These are phyloP conservation scores for Erythrophleum fordii DNA, from an alignment of 306 rosid species.

Conservation along the genomic window DNA sequence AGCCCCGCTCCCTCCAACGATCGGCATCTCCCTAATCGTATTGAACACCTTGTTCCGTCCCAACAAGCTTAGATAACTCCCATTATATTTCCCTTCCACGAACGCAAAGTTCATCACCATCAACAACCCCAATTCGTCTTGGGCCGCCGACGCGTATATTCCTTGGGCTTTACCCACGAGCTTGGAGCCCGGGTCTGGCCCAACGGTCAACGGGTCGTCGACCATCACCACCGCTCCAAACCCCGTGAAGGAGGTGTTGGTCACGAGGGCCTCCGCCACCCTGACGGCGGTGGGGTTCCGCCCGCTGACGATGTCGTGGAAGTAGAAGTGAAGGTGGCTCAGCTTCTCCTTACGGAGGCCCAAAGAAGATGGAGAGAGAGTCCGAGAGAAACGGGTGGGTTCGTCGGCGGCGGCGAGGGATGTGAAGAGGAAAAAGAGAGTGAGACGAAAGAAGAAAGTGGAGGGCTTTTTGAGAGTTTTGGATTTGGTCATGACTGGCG, in stretches of 20 bases:
- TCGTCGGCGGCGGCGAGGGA: constrained; percentile 10
- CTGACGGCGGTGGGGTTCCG: constrained; percentile 45
- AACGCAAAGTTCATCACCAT: constrained; percentile 49
- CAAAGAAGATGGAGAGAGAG: constrained; percentile 25
- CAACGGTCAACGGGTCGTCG: constrained; percentile 56
- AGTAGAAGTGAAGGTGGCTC: constrained; percentile 67
- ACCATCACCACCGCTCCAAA: constrained; percentile 48
- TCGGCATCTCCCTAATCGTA: constrained; percentile 55
- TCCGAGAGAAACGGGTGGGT: constrained; percentile 29
- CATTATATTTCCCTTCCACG: constrained; percentile 49
- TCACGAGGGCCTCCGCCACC: constrained; percentile 46
- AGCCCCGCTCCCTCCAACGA: constrained; percentile 62
- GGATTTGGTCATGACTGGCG: constrained; percentile 28
- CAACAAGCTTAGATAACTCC: constrained; percentile 53
- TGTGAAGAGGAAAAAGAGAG: constrained; percentile 11
- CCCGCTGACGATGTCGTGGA: constrained; percentile 63
- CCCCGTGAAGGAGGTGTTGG: constrained; percentile 39
- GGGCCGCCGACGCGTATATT: constrained; percentile 50
- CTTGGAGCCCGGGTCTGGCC: constrained; percentile 45
- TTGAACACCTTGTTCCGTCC: constrained; percentile 43
- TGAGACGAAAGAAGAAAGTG: neutral
- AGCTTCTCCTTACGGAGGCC: constrained; percentile 54
- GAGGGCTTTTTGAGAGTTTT: neutral
- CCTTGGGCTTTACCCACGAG: constrained; percentile 67
- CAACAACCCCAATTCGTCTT: constrained; percentile 38